Evolutionary conservation across 2,329 filamentous ascomycete species (phyloP), one percentile per base, ranked within the genome.

Genomic region (Pseudogymnoascus sp.): DNA sequence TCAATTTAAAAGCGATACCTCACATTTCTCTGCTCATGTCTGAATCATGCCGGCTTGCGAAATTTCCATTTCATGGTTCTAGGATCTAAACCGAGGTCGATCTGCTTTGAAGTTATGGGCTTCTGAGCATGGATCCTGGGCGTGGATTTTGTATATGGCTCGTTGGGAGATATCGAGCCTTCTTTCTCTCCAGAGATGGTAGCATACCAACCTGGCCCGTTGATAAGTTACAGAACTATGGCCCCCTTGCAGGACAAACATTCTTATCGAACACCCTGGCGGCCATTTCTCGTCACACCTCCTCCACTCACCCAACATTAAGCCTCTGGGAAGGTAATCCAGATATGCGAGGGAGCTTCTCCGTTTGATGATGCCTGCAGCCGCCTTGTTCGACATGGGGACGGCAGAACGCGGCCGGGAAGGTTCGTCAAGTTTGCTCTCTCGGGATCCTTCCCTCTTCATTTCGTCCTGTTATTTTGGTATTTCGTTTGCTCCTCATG

Each of bases 391-490:
- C 49, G n/a, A 22, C 49, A 55, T 55, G n/a, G 49, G 49, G 25
- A 33, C 49, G 49, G 49, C 49, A 55, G 28, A 55, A 14, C n/a
- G 28, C 49, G 11, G 28, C 49, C 49, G 49, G 28, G 49, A 55
- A 33, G n/a, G 49, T 55, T 55, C 25, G n/a, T 33, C 49, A 55
- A 7, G 49, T 55, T 55, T 55, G 49, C 49, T 55, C 19, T 7
- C n/a, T 33, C n/a, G n/a, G 49, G 28, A 33, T 55, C n/a, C 49
- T 33, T 33, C 25, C 25, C 28, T 33, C 49, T 19, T 33, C 49
- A 55, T 55, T 55, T 55, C 16, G 28, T 55, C 25, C 28, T 55
- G 49, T 55, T 55, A 55, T 55, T 33, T 33, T 55, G 49, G n/a
- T 55, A 33, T 33, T 33, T 55, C 6, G 25, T 30, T 55, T 55